Evolutionary conservation across 1,284 basidiomycete species (phyloP).

Genomic region (Rhodotorula sp.): DNA sequence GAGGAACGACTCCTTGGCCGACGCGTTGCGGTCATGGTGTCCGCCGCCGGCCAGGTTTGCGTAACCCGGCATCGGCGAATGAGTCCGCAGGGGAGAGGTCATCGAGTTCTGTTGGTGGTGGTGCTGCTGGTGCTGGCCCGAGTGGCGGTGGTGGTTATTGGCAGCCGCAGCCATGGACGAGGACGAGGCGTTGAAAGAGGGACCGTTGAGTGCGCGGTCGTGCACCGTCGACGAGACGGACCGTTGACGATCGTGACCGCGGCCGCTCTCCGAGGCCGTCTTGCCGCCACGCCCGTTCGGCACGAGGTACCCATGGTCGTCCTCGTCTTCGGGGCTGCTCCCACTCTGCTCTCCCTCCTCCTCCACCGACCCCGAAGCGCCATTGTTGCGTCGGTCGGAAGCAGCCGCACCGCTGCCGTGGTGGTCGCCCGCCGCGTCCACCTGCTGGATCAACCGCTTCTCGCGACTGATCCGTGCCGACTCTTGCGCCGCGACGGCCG

Average conservation of each 20-base stretch:
- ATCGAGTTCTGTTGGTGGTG: not conserved
- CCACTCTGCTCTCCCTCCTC: not conserved
- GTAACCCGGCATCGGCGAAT: slow-evolving; percentile 1
- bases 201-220: slow-evolving; percentile 59
- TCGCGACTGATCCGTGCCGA: slow-evolving; percentile 32
- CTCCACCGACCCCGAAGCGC: not conserved
- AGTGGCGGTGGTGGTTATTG: slow-evolving; percentile 1
- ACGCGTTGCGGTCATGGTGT: slow-evolving; percentile 44
- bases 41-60: slow-evolving; percentile 53
- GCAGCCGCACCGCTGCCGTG: not conserved
- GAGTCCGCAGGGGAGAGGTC: not conserved
- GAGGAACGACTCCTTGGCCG: slow-evolving; percentile 81
- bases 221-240: slow-evolving; percentile 76
- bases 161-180: slow-evolving; percentile 27
- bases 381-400: not conserved
- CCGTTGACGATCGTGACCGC: slow-evolving; percentile 60
- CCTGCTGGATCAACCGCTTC: slow-evolving; percentile 27
- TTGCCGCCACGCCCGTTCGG: slow-evolving; percentile 54
- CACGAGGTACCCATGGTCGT: slow-evolving; percentile 45
- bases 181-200: slow-evolving; percentile 1
- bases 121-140: not conserved
- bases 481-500: slow-evolving; percentile 55
- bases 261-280: slow-evolving; percentile 9
- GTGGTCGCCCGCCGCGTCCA: slow-evolving; percentile 40
- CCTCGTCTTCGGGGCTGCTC: slow-evolving; percentile 48